Conservation (phyloP, 495 filamentous ascomycete genomes). For the Margaritispora aquatica region DNA sequence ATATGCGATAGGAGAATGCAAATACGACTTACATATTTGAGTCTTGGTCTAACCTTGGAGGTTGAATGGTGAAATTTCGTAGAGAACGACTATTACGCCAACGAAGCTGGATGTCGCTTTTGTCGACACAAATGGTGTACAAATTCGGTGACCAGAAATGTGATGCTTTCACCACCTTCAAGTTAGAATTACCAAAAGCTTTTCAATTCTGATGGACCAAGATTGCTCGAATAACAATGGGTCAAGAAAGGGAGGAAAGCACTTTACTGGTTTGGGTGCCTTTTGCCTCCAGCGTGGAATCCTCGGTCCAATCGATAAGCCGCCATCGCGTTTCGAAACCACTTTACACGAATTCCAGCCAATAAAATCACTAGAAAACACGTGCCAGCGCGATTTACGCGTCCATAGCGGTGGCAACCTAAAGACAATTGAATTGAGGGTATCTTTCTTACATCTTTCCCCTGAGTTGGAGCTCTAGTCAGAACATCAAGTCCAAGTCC, state of each 20-base stretch:
- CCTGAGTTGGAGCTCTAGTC: background rate
- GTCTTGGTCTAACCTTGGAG: background rate
- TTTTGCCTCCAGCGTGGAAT: background rate
- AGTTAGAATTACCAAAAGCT: too few relatives aligned
- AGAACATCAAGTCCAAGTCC: background rate
- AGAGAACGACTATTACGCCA: too few relatives aligned
- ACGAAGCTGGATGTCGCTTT: too few relatives aligned
- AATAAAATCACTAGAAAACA: background rate
- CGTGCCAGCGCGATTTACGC: slow-evolving; percentile 2
- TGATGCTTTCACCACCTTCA: too few relatives aligned
- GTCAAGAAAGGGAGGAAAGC: background rate
- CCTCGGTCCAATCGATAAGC: slow-evolving; percentile 2
- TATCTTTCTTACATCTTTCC: background rate
- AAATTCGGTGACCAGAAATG: too few relatives aligned
- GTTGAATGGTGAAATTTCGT: background rate
- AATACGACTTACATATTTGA: background rate
- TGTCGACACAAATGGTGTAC: too few relatives aligned
- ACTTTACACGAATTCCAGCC: background rate
- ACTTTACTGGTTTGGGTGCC: too few relatives aligned
- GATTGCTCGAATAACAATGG: too few relatives aligned
- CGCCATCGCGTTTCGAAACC: background rate
- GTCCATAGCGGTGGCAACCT: background rate
- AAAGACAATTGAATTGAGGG: too few relatives aligned
- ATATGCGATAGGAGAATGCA: too few relatives aligned
- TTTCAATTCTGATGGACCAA: too few relatives aligned